Conservation (phyloP, 192 early-diverging fungal genomes). For the Chytriomyces sp. region DNA sequence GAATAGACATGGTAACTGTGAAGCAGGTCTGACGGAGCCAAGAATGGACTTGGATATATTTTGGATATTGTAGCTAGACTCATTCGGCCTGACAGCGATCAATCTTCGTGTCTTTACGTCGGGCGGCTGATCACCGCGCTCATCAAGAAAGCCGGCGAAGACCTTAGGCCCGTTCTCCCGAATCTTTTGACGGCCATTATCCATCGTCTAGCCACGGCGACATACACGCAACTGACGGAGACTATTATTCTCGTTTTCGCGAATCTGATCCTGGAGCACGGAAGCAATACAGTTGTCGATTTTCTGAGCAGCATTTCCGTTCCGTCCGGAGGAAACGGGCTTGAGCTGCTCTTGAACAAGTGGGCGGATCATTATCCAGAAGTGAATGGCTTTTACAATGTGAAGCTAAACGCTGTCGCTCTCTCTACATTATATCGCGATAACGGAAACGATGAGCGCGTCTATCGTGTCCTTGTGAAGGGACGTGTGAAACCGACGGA, state of each 20-base stretch:
- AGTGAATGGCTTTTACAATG: constrained; percentile 79
- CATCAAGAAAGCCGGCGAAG: constrained; percentile 55
- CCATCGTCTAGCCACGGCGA: constrained; percentile 68
- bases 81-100: constrained; percentile 71
- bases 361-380: constrained; percentile 87
- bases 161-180: constrained; percentile 67
- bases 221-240: constrained; percentile 79
- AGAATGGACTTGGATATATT: constrained; percentile 76
- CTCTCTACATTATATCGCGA: constrained; percentile 72
- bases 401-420: constrained; percentile 81
- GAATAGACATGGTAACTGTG: too few species aligned
- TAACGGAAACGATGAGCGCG: constrained; percentile 59
- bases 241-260: constrained; percentile 86
- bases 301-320: constrained; percentile 69
- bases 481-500: constrained; percentile 70
- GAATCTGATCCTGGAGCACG: constrained; percentile 75
- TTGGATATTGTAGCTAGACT: constrained; percentile 81
- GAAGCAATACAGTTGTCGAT: constrained; percentile 64
- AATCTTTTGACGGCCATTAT: constrained; percentile 79
- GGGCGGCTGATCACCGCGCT: constrained; percentile 1
- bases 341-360: constrained; percentile 71
- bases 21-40: constrained; percentile 30
- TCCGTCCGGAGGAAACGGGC: constrained; percentile 53
- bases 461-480: constrained; percentile 69
- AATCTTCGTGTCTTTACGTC: constrained; percentile 73